Conservation (phyloP, 331 rosid species). For the Malus hybrid region DNA sequence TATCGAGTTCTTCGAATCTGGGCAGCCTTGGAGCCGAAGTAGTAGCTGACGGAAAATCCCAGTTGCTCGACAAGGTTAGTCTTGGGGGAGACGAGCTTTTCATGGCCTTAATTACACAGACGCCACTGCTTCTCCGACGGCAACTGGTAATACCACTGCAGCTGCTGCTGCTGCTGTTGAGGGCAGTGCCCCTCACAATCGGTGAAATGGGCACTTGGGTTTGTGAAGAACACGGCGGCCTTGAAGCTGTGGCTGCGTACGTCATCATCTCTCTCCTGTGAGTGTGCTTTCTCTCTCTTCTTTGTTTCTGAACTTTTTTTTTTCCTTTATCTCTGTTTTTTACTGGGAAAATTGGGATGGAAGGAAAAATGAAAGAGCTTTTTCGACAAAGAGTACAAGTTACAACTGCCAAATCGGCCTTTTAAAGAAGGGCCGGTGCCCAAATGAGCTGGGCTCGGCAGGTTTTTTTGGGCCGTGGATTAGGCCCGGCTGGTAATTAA, state of each 20-base stretch:
- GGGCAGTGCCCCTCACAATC: not conserved
- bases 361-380: too few species aligned
- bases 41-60: constrained; percentile 37
- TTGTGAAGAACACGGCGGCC: constrained; percentile 19
- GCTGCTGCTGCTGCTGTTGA: not conserved
- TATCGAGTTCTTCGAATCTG: constrained; percentile 77
- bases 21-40: constrained; percentile 52
- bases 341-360: too few species aligned
- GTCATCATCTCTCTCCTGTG: constrained; percentile 24
- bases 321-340: too few species aligned
- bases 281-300: not conserved
- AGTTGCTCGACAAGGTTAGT: constrained; percentile 51
- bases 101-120: constrained; percentile 21
- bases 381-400: too few species aligned
- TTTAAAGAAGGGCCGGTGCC: too few species aligned
- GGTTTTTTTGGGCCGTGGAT: too few species aligned
- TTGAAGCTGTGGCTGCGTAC: constrained; percentile 27
- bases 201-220: constrained; percentile 13
- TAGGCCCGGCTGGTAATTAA: too few species aligned
- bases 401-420: too few species aligned
- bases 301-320: not conserved
- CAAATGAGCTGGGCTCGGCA: too few species aligned
- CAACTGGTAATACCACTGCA: not conserved
- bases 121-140: constrained; percentile 12
- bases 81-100: constrained; percentile 16